phyloP scores from a whole-genome alignment of 2,329 filamentous ascomycete genomes.

The Furcasterigmium furcatum region DNA sequence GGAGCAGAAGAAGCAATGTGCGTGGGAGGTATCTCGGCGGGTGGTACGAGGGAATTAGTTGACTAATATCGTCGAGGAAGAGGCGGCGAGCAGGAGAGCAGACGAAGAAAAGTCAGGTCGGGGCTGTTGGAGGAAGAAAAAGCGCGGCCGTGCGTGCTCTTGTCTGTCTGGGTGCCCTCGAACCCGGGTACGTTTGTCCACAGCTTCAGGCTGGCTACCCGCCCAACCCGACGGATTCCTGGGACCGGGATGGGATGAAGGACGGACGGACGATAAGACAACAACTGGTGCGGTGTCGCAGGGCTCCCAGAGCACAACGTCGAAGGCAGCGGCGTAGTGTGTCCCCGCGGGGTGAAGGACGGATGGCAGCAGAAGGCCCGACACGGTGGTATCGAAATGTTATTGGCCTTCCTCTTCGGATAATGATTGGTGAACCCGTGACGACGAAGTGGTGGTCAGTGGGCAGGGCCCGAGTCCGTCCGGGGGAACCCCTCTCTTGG shows the following conservation, averaged over 20 bases:
- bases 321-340: too few relatives aligned
- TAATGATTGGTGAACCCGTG: constrained; percentile 10
- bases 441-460: constrained; percentile 6
- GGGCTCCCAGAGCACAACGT: too few relatives aligned
- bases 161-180: too few relatives aligned
- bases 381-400: constrained; percentile 11
- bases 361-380: constrained; percentile 3
- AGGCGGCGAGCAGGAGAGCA: neutral
- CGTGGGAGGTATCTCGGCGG: neutral
- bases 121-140: too few relatives aligned
- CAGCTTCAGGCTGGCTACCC: too few relatives aligned
- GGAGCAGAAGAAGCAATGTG: neutral
- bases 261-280: too few relatives aligned
- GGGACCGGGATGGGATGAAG: too few relatives aligned
- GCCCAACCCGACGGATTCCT: too few relatives aligned
- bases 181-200: too few relatives aligned
- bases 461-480: constrained; percentile 5
- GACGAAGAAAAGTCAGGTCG: too few relatives aligned
- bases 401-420: constrained; percentile 14
- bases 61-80: neutral
- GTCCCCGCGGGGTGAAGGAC: neutral
- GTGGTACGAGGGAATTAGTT: neutral
- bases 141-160: too few relatives aligned
- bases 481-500: constrained; percentile 8
- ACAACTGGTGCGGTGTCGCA: too few relatives aligned